Base-by-base conservation (phyloP, 495 filamentous ascomycete genomes). In the Achaetomiella virescens region DNA sequence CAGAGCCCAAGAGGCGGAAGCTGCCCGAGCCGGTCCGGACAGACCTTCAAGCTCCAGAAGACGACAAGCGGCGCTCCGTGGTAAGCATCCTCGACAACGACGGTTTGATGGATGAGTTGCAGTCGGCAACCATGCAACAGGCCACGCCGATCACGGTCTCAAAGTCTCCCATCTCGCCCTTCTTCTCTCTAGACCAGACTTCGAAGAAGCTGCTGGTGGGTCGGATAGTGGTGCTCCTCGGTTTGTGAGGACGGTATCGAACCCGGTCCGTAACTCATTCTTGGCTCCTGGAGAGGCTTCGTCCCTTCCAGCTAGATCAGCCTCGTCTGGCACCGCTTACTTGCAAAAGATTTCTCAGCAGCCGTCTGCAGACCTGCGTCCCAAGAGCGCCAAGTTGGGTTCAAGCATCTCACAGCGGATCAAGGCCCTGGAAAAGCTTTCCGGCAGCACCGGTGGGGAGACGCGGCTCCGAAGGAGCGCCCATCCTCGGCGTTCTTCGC, bases 361-460 rank as follows among this genome's bases (percentile, higher is more conserved):
- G 38, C 49, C 61, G 17, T 61, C 70, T 18, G 63, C 71, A 18
- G 74, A 77, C 33, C 61, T 77, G 17, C 65, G 82, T 50, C 80
- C 84, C 1, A 91, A 88, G 73, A 90, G 86, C 67, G 78, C 83
- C 68, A 92, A 90, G 64, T 80, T 95, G 18, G 91, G 90, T 2
- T 88, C 86, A 24, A 89, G 89, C 37, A 95, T 96, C 61, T 91
- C 89, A 8, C 87, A 88, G 66, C 84, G 91, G 49, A 95, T 96
- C 64, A 89, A 93, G 64, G 89, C 90, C 14, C 75, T 96, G 42
- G 87, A 91, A 64, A 85, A 85, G 57, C 74, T 90, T n/a, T 85
- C 84, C 1, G 76, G 70, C 40, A 72, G 35, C 41, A 25, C 59
- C 3, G 67, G 65, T 15, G 62, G 62, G 48, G 61, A 5, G 58